phyloP scores from a whole-genome alignment of 306 rosid genomes.

The Trifolium repens region DNA sequence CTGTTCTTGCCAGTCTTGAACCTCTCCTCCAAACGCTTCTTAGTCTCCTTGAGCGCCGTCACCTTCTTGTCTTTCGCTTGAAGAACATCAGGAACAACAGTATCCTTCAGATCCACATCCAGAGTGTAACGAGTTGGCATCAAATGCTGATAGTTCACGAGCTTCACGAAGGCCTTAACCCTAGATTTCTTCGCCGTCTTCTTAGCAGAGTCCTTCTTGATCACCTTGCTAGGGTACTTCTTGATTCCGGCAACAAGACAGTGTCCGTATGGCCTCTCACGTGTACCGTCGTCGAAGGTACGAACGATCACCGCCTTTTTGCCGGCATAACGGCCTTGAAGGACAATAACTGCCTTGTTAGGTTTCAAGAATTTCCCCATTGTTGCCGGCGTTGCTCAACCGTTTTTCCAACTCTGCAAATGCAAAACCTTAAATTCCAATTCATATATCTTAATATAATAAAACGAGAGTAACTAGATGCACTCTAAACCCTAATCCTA shows the following conservation, averaged over 20 bases:
- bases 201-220: slow-evolving; percentile 8
- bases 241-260: slow-evolving; percentile 47
- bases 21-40: no score
- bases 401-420: no score
- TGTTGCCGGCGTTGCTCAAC: no score
- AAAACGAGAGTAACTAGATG: no score
- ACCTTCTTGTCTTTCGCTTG: slow-evolving; percentile 23
- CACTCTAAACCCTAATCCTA: no score
- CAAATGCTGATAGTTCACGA: slow-evolving; percentile 22
- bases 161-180: slow-evolving; percentile 25
- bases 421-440: no score
- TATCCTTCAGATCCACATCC: slow-evolving; percentile 22
- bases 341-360: slow-evolving; percentile 48
- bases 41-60: background rate
- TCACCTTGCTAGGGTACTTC: slow-evolving; percentile 50
- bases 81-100: background rate
- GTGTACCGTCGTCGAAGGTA: slow-evolving; percentile 45
- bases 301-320: slow-evolving; percentile 45
- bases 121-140: slow-evolving; percentile 33
- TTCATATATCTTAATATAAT: no score
- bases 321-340: slow-evolving; percentile 52
- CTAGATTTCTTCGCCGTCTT: background rate
- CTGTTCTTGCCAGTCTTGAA: no score
- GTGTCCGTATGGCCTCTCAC: slow-evolving; percentile 47
- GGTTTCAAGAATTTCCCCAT: slow-evolving; percentile 32